phyloP scores from a whole-genome alignment of 306 rosid genomes.

The Dryas drummondii region DNA sequence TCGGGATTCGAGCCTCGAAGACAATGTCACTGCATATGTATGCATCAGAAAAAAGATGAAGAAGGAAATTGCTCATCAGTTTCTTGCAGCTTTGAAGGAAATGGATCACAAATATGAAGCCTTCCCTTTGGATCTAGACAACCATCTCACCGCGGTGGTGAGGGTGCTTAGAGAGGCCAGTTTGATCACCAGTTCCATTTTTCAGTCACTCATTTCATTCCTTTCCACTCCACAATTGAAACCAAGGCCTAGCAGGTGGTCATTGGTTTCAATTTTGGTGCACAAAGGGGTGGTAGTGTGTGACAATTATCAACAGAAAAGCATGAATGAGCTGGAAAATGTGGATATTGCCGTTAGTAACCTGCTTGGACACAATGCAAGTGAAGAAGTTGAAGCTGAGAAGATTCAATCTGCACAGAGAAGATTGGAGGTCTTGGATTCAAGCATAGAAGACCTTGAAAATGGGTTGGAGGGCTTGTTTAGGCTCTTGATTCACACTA shows the following conservation, averaged over 20 bases:
- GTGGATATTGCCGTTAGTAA: conserved; percentile 52
- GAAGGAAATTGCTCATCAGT: conserved; percentile 41
- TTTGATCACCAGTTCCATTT: conserved; percentile 41
- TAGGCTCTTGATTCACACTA: conserved; percentile 58
- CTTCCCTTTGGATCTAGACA: conserved; percentile 29
- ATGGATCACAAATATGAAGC: conserved; percentile 34
- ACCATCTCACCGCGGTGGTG: conserved; percentile 47
- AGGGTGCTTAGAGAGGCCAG: conserved; percentile 63
- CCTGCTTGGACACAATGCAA: conserved; percentile 25
- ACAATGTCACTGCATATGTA: conserved; percentile 34
- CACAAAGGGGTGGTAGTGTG: conserved; percentile 34
- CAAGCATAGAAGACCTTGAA: conserved; percentile 48
- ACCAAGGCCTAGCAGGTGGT: conserved; percentile 57
- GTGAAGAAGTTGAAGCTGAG: conserved; percentile 34
- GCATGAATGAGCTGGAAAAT: conserved; percentile 49
- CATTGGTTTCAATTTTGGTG: conserved; percentile 55
- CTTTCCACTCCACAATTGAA: conserved; percentile 50
- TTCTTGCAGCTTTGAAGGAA: conserved; percentile 40
- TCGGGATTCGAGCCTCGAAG: conserved; percentile 46
- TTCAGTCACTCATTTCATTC: conserved; percentile 47
- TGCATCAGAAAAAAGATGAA: conserved; percentile 44
- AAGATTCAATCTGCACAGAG: conserved; percentile 45
- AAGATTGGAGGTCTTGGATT: conserved; percentile 47
- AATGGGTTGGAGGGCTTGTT: conserved; percentile 59
- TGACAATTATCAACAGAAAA: conserved; percentile 27